These are phyloP conservation scores for Zygosaccharomyces rouxii DNA, from an alignment of 805 yeast species.

Conservation along the genomic window DNA sequence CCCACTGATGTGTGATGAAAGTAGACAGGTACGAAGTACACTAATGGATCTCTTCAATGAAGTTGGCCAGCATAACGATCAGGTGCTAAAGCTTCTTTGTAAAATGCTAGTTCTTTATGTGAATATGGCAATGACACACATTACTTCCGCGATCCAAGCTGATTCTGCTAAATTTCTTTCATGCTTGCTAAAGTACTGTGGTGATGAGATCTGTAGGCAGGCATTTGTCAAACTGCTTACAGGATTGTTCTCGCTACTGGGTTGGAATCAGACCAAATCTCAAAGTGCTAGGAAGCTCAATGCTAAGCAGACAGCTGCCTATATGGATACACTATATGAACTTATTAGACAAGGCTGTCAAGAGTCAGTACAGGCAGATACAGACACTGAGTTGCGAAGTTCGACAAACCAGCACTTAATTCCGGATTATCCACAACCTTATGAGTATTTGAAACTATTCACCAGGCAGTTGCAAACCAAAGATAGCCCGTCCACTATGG, in stretches of 20 bases:
- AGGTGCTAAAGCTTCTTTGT: slow-evolving; percentile 57
- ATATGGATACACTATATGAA: slow-evolving; percentile 38
- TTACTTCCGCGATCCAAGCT: slow-evolving; percentile 66
- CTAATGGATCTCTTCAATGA: slow-evolving; percentile 45
- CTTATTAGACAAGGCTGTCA: slow-evolving; percentile 44
- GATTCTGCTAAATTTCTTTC: slow-evolving; percentile 68
- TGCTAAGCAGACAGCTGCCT: slow-evolving; percentile 26
- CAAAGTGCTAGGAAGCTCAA: slow-evolving; percentile 23
- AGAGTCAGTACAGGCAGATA: slow-evolving; percentile 4
- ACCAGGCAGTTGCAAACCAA: slow-evolving; percentile 36
- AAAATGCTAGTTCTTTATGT: slow-evolving; percentile 64
- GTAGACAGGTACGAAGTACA: slow-evolving; percentile 59
- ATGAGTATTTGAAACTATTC: slow-evolving; percentile 56
- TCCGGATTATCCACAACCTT: slow-evolving; percentile 59
- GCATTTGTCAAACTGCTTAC: slow-evolving; percentile 67
- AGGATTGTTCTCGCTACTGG: slow-evolving; percentile 63
- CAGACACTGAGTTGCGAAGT: background rate
- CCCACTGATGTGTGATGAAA: slow-evolving; percentile 48
- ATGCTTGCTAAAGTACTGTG: slow-evolving; percentile 51
- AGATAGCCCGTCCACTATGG: slow-evolving; percentile 18
- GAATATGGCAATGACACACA: slow-evolving; percentile 91
- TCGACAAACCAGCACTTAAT: slow-evolving; percentile 43
- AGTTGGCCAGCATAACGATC: slow-evolving; percentile 47
- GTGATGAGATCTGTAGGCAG: slow-evolving; percentile 52
- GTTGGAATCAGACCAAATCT: slow-evolving; percentile 51